These are phyloP conservation scores for Candida morakotiae DNA, from an alignment of 805 yeast genomes.

Conservation along the genomic window DNA sequence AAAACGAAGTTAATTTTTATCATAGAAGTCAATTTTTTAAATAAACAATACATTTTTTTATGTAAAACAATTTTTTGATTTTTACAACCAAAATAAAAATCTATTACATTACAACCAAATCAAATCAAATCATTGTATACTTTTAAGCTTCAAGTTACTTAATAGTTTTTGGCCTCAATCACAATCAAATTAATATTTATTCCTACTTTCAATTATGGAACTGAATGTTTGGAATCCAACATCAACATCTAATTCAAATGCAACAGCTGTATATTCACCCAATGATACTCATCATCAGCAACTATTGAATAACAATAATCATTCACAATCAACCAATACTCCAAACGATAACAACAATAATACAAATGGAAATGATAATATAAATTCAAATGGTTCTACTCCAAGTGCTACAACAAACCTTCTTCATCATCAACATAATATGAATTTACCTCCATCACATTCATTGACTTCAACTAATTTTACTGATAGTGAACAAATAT, in stretches of 20 bases:
- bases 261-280: background rate
- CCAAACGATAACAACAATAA: background rate
- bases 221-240: conserved; percentile 10
- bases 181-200: no score
- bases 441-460: background rate
- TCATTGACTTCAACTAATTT: conserved; percentile 11
- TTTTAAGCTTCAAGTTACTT: no score
- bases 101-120: no score
- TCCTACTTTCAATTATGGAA: no score
- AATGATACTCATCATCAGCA: conserved; percentile 1
- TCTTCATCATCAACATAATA: background rate
- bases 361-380: background rate
- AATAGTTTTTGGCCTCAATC: no score
- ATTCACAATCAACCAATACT: conserved; percentile 1
- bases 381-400: conserved; percentile 4
- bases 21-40: no score
- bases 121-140: no score
- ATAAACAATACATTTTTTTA: no score
- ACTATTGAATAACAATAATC: background rate
- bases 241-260: conserved; percentile 7
- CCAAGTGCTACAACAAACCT: background rate
- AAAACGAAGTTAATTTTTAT: no score
- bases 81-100: no score
- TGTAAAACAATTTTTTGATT: no score
- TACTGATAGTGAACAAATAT: conserved; percentile 21